Base-by-base conservation (phyloP, 768 basidiomycete species). In the Serendipita sp. region DNA sequence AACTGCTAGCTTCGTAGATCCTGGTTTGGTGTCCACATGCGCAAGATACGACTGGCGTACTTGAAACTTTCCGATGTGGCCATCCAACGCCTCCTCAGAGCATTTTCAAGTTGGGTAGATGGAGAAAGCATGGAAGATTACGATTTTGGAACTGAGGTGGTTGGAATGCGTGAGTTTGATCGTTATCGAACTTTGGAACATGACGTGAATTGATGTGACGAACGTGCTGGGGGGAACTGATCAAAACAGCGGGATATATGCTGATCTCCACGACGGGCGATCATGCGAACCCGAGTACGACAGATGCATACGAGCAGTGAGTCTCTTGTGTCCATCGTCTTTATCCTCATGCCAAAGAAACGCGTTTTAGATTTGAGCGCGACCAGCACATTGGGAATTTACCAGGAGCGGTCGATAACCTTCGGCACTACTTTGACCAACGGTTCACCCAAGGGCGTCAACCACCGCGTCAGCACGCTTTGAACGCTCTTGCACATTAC, bases 341-440 rank as follows among this genome's bases (percentile, higher is more conserved):
- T 23, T 60, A 16, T 10, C 55, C 16, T 23, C 55, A 60, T 31
- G 1, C 31, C 13, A 13, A 16, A 1, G 16, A 11, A 53, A 11
- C 2, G 16, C 31, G 1, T 2, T 11, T n/a, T 36, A 60, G 55
- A n/a, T 60, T 60, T 36, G 55, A 60, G 55, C 34, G 34, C 16
- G 55, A 60, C 33, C 16, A 27, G 2, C 55, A 60, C 31, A 34
- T 60, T 34, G 55, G 55, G 10, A 36, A 60, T 29, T n/a, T 37
- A 8, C 27, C 55, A 10, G 55, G 55, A 37, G 55, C 55, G 8
- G 55, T 60, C 16, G 55, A 60, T 10, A 60, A 60, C 33, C 55
- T 60, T n/a, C 55, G 55, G 34, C 55, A 36, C 4, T 60, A 60
- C 27, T 60, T 60, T 33, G 55, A 60, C 36, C 55, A 60, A 37